These are phyloP conservation scores for Acacia melanoxylon DNA, from an alignment of 306 rosid species.

Conservation along the genomic window DNA sequence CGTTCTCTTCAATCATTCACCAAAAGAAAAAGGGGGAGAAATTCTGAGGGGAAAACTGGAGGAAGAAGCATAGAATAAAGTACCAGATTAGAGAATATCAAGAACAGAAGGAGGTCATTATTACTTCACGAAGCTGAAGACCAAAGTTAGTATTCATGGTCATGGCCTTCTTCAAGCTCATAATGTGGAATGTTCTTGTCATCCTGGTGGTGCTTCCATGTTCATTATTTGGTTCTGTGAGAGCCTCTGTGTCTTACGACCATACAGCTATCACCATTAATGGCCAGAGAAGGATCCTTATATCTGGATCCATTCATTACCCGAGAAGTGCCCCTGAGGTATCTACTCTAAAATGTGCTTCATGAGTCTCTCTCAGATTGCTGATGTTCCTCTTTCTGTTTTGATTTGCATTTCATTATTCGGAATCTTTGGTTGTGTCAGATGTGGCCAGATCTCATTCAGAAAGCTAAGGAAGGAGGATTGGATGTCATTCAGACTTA, in stretches of 20 bases:
- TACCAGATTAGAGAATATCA: slow-evolving; percentile 24
- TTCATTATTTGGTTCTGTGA: slow-evolving; percentile 44
- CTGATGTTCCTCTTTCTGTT: slow-evolving; percentile 2
- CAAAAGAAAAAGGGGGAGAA: not conserved
- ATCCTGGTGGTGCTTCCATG: slow-evolving; percentile 35
- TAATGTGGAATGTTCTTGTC: slow-evolving; percentile 57
- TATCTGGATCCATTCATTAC: slow-evolving; percentile 98
- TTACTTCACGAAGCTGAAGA: slow-evolving; percentile 41
- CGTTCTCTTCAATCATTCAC: slow-evolving; percentile 16
- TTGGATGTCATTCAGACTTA: slow-evolving; percentile 96
- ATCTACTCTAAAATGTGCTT: slow-evolving; percentile 50
- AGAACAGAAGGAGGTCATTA: slow-evolving; percentile 36
- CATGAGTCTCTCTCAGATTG: slow-evolving; percentile 11
- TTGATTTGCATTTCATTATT: not conserved
- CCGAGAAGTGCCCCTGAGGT: slow-evolving; percentile 99
- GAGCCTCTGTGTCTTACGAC: slow-evolving; percentile 89
- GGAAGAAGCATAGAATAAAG: slow-evolving; percentile 67
- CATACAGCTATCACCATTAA: slow-evolving; percentile 75
- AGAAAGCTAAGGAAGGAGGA: slow-evolving; percentile 97
- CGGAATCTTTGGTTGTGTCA: slow-evolving; percentile 35
- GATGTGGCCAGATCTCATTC: slow-evolving; percentile 99
- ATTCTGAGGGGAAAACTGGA: not conserved
- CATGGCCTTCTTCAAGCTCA: slow-evolving; percentile 65
- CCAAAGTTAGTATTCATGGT: slow-evolving; percentile 19
- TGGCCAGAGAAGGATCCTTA: slow-evolving; percentile 86